Conservation (phyloP, 2,329 filamentous ascomycete species). For the Diaporthe helianthi region DNA sequence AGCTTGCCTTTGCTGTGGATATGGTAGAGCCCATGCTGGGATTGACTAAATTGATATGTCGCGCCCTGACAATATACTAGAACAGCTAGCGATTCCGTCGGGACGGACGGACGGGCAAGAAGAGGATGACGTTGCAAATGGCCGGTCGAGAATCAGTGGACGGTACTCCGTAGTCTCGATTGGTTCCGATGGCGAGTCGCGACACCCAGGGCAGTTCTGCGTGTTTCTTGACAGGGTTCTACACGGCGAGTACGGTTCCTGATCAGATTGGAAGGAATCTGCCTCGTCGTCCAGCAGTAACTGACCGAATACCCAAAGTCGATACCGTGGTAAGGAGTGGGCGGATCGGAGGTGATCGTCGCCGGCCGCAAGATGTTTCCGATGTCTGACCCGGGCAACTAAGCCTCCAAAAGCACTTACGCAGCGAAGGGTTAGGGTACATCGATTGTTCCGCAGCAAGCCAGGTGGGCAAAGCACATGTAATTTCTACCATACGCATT, state of each 20-base stretch:
- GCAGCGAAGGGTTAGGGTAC: conserved; percentile 4
- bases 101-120: neutral
- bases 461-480: no score
- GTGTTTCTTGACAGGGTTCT: neutral
- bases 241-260: neutral
- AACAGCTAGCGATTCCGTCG: conserved; percentile 10
- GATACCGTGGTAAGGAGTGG: neutral
- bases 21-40: conserved; percentile 46
- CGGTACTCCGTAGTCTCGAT: neutral
- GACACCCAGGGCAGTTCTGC: neutral
- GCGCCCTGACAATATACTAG: conserved; percentile 1
- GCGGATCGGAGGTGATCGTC: conserved; percentile 20
- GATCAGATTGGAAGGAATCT: neutral
- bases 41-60: neutral
- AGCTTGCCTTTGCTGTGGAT: conserved; percentile 37
- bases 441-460: neutral
- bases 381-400: neutral
- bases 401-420: neutral
- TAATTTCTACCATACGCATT: neutral
- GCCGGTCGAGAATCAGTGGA: neutral
- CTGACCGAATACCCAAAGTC: neutral
- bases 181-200: neutral
- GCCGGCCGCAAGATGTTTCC: conserved; percentile 8
- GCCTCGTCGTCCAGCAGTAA: neutral
- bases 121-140: conserved; percentile 11